These are phyloP conservation scores for Dactylellina parvicollis DNA, from an alignment of 2,329 filamentous ascomycete genomes.

Conservation along the genomic window DNA sequence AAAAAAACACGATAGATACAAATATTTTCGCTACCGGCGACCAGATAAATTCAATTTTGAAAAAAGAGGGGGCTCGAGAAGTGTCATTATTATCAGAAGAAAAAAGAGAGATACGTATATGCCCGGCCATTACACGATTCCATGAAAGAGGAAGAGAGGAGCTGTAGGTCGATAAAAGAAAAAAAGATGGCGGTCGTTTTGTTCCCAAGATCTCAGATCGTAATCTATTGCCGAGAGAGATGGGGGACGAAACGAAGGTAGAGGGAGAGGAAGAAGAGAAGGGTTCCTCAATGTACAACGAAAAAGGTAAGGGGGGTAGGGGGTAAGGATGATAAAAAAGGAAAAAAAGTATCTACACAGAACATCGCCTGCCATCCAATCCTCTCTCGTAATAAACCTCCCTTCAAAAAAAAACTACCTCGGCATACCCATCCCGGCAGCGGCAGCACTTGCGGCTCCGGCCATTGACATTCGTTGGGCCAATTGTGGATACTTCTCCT, in stretches of 20 bases:
- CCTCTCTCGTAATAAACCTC: background rate
- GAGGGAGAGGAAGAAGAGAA: conserved; percentile 11
- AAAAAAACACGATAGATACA: too few relatives aligned
- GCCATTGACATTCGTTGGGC: conserved; percentile 76
- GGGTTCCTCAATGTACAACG: conserved; percentile 47
- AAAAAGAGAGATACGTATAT: background rate
- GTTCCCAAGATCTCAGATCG: too few relatives aligned
- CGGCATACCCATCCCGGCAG: conserved; percentile 23
- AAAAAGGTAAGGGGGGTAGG: conserved; percentile 31
- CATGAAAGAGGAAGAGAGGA: too few relatives aligned
- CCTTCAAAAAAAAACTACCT: conserved; percentile 2
- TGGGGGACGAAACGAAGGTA: background rate
- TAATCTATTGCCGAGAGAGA: background rate
- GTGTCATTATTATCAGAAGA: background rate
- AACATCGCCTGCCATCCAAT: background rate
- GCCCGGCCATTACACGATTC: too few relatives aligned
- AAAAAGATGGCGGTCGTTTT: too few relatives aligned
- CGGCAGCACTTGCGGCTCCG: conserved; percentile 64
- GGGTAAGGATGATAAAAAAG: conserved; percentile 19
- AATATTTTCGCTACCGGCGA: too few relatives aligned
- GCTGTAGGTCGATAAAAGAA: too few relatives aligned
- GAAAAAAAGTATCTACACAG: conserved; percentile 54
- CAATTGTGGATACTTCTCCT: conserved; percentile 84
- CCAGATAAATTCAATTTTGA: too few relatives aligned
- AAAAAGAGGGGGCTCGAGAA: too few relatives aligned